These are phyloP conservation scores for Rhodotorula sphaerocarpa DNA, from an alignment of 768 basidiomycete species.

Conservation along the genomic window DNA sequence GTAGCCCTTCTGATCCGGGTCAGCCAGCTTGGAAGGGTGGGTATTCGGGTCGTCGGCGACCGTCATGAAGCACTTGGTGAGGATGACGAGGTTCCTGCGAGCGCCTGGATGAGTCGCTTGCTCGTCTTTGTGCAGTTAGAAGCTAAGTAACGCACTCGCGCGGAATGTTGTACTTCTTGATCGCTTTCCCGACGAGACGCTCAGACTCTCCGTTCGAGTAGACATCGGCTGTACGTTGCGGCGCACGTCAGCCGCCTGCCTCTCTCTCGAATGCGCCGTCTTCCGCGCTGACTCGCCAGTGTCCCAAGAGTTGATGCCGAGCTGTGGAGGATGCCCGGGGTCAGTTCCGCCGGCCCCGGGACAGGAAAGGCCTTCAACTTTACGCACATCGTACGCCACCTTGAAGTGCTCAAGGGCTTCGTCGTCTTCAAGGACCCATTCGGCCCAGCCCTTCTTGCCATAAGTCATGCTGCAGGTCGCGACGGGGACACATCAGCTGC, in stretches of 20 bases:
- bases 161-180: slow-evolving; percentile 60
- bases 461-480: neutral
- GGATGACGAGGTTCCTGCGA: slow-evolving; percentile 50
- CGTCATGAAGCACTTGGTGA: slow-evolving; percentile 56
- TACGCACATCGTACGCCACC: slow-evolving; percentile 51
- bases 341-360: neutral
- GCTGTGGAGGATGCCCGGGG: neutral
- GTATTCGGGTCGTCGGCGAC: slow-evolving; percentile 14
- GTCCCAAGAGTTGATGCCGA: slow-evolving; percentile 55
- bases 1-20: slow-evolving; percentile 45
- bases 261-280: too few species aligned
- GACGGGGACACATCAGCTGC: neutral
- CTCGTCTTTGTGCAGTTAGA: too few species aligned
- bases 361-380: too few species aligned
- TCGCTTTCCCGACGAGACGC: slow-evolving; percentile 60
- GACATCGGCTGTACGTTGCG: slow-evolving; percentile 42
- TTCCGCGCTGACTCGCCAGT: too few species aligned
- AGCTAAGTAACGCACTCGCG: slow-evolving; percentile 53
- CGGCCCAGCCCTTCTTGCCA: slow-evolving; percentile 15
- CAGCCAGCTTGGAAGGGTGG: slow-evolving; percentile 4
- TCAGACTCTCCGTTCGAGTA: slow-evolving; percentile 65
- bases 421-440: slow-evolving; percentile 42
- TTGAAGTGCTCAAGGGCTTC: slow-evolving; percentile 54
- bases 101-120: too few species aligned
- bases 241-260: too few species aligned